Conservation (phyloP, 441 rosid species). For the Flueggea neowawraea region DNA sequence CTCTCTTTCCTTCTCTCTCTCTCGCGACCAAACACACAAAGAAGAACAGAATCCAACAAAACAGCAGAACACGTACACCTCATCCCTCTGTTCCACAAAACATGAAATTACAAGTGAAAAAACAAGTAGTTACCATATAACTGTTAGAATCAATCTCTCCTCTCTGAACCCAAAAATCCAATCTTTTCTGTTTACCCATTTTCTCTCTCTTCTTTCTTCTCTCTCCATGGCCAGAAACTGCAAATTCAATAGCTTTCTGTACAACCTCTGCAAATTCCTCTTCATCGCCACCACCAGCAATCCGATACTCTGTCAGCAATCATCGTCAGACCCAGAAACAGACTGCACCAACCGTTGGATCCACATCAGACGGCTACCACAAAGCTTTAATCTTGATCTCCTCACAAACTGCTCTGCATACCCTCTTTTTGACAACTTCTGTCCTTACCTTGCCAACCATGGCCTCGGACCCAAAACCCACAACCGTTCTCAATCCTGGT, state of each 20-base stretch:
- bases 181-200: too few relatives aligned
- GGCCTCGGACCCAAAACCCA: constrained; percentile 91
- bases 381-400: constrained; percentile 81
- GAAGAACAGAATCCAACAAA: too few relatives aligned
- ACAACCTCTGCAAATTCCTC: constrained; percentile 20
- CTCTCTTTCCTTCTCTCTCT: too few relatives aligned
- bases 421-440: constrained; percentile 59
- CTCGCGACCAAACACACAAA: too few relatives aligned
- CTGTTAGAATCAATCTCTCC: too few relatives aligned
- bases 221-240: constrained; percentile 33
- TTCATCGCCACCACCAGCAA: constrained; percentile 10
- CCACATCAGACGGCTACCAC: constrained; percentile 73
- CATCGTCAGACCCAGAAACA: too few relatives aligned
- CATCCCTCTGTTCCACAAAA: too few relatives aligned
- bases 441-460: constrained; percentile 70
- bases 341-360: constrained; percentile 80
- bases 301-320: constrained; percentile 2
- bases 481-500: constrained; percentile 78
- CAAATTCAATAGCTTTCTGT: constrained; percentile 19
- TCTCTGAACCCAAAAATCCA: too few relatives aligned
- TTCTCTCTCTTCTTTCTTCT: too few relatives aligned
- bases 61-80: too few relatives aligned
- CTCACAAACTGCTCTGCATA: constrained; percentile 71
- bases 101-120: too few relatives aligned
- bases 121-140: too few relatives aligned